phyloP scores from a whole-genome alignment of 2,329 filamentous ascomycete species.

The Gaeumannomyces tritici region DNA sequence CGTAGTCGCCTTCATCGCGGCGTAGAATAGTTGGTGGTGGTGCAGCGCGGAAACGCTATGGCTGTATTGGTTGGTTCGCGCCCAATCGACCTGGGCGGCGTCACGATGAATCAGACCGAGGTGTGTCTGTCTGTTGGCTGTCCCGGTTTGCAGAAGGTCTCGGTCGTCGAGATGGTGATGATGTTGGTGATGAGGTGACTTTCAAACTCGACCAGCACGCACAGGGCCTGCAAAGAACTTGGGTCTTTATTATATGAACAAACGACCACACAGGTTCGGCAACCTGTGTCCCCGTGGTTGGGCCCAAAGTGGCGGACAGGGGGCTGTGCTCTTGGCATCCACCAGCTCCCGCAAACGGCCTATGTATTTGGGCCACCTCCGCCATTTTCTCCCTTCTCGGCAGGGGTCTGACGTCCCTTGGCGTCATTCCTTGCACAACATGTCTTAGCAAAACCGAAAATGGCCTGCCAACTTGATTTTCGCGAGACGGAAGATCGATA shows the following conservation, averaged over 20 bases:
- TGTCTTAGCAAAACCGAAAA: too few species aligned
- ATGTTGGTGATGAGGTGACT: neutral
- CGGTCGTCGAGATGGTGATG: neutral
- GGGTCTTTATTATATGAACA: neutral
- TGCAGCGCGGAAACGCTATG: neutral
- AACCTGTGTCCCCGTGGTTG: neutral
- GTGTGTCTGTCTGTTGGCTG: neutral
- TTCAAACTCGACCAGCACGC: neutral
- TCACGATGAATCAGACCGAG: neutral
- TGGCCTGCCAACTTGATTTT: neutral
- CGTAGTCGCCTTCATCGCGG: slow-evolving; percentile 8
- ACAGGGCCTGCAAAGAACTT: too few species aligned
- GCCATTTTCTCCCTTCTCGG: neutral
- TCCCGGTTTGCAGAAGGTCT: neutral
- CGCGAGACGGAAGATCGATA: neutral
- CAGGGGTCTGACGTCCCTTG: neutral
- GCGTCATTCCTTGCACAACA: neutral
- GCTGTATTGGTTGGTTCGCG: neutral
- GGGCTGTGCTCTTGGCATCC: neutral
- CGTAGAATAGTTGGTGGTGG: neutral
- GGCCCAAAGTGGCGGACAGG: neutral
- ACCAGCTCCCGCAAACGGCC: neutral
- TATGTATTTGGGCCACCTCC: too few species aligned
- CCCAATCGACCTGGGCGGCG: neutral
- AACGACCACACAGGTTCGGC: neutral